Conservation (phyloP, 345 rosid genomes). For the Angophora floribunda region DNA sequence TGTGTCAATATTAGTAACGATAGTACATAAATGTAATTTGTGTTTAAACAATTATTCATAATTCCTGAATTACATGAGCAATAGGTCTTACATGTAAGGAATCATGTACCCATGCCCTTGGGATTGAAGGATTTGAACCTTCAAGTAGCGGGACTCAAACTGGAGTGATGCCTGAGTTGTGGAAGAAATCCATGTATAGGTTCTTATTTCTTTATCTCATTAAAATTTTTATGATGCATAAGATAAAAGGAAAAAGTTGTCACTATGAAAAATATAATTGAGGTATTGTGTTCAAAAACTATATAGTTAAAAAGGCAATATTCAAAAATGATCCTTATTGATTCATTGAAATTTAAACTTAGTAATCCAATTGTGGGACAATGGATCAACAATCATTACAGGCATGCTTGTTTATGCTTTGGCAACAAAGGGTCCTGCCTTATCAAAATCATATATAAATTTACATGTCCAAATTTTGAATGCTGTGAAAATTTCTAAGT, state of each 20-base stretch:
- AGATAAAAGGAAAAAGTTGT: neutral
- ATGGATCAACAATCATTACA: neutral
- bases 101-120: too few relatives aligned
- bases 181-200: neutral
- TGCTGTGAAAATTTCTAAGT: neutral
- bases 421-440: neutral
- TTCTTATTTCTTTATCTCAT: fast-evolving
- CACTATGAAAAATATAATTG: neutral
- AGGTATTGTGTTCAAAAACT: neutral
- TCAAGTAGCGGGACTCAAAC: too few relatives aligned
- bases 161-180: too few relatives aligned
- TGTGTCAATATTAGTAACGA: too few relatives aligned
- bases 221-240: neutral
- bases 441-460: neutral
- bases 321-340: neutral
- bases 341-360: neutral
- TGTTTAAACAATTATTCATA: too few relatives aligned
- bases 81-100: too few relatives aligned
- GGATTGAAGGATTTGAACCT: too few relatives aligned
- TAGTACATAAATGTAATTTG: too few relatives aligned
- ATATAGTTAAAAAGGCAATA: neutral
- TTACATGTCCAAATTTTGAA: neutral
- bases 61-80: too few relatives aligned
- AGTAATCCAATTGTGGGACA: neutral
- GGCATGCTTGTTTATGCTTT: neutral